A percentile compares a stretch with the other conserved stretches of the same genome.
These are phyloP conservation scores for Candida fluviatilis DNA, from an alignment of 805 yeast genomes.

Conservation along the genomic window DNA sequence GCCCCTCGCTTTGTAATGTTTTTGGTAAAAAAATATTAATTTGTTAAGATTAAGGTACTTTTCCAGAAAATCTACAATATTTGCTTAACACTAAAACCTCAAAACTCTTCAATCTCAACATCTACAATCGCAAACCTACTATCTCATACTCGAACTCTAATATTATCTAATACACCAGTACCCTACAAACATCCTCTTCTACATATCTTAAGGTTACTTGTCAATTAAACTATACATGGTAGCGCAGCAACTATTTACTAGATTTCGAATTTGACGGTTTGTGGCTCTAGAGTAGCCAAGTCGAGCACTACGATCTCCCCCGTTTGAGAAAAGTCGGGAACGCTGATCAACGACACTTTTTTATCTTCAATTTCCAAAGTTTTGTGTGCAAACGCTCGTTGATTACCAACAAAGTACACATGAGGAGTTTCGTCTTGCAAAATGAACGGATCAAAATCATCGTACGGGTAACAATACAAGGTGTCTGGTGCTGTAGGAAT, in stretches of 20 bases:
- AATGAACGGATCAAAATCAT: constrained; percentile 73
- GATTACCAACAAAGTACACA: constrained; percentile 84
- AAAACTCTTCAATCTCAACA: too few relatives aligned
- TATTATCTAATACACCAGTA: too few relatives aligned
- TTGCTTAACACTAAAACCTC: too few relatives aligned
- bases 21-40: too few relatives aligned
- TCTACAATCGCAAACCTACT: too few relatives aligned
- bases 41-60: too few relatives aligned
- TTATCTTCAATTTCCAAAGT: constrained; percentile 2
- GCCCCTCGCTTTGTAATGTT: too few relatives aligned
- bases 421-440: constrained; percentile 73
- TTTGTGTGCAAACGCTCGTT: constrained; percentile 48
- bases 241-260: background rate
- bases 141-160: too few relatives aligned
- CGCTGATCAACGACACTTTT: constrained; percentile 50
- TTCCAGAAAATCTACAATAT: too few relatives aligned
- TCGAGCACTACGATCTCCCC: constrained; percentile 43
- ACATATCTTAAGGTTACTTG: too few relatives aligned
- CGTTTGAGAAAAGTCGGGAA: constrained; percentile 68
- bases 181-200: too few relatives aligned
- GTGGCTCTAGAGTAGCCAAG: constrained; percentile 34
- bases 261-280: constrained; percentile 36
- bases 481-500: constrained; percentile 98
- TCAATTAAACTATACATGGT: too few relatives aligned
- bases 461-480: constrained; percentile 81